Conservation (phyloP, 371 early-diverging fungal genomes). For the Mucor saturninus region DNA sequence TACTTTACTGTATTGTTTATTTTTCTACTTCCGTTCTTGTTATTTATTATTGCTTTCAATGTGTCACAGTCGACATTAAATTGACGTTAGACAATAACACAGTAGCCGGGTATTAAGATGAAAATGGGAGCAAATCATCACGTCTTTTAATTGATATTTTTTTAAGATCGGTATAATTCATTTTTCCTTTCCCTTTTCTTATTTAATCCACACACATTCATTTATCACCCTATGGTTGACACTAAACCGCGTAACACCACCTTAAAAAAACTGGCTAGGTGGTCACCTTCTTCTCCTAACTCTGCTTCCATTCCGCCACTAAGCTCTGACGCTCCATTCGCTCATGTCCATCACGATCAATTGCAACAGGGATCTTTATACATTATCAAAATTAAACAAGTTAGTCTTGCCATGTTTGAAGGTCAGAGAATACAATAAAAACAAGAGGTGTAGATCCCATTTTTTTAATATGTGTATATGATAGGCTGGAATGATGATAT, state of each 20-base stretch:
- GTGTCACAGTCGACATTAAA: slow-evolving; percentile 2
- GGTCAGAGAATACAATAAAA: slow-evolving; percentile 22
- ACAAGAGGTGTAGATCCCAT: neutral
- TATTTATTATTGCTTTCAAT: slow-evolving; percentile 2
- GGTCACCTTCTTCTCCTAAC: slow-evolving; percentile 24
- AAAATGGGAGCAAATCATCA: neutral
- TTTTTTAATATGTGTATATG: neutral
- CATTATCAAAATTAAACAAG: slow-evolving; percentile 46
- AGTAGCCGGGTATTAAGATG: neutral
- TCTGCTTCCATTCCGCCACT: slow-evolving; percentile 7
- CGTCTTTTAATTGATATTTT: neutral
- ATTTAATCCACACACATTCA: neutral
- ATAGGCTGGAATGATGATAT: slow-evolving; percentile 56
- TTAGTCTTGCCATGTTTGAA: slow-evolving; percentile 51
- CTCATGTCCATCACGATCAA: slow-evolving; percentile 41
- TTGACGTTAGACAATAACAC: slow-evolving; percentile 2
- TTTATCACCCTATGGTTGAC: slow-evolving; percentile 19
- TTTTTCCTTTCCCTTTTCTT: neutral
- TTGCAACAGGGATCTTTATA: slow-evolving; percentile 47
- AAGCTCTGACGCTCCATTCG: slow-evolving; percentile 27
- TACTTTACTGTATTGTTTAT: no score
- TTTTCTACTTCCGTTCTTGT: neutral
- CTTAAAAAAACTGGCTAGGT: slow-evolving; percentile 31
- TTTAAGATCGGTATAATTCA: neutral
- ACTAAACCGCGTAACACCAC: slow-evolving; percentile 19